Evolutionary conservation across 768 basidiomycete species (phyloP), one percentile per base, ranked within the genome.

Genomic region (Ramaria rubella): DNA sequence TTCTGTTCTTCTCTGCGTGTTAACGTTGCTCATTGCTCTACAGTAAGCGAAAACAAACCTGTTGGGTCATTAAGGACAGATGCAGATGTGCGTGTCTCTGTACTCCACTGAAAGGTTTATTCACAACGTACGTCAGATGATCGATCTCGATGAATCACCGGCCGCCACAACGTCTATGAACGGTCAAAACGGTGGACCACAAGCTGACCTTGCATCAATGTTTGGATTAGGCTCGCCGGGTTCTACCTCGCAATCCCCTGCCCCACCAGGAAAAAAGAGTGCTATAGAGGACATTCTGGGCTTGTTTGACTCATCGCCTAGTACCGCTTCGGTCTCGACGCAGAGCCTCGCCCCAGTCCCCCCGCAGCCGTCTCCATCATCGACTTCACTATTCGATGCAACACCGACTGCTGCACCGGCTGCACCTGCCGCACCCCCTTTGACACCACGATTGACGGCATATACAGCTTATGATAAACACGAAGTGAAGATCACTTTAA

Each of bases 391-490:
- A 17, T 42, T 61, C 24, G 53, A 58, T 6, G 26, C 59, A 6
- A 54, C 69, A 31, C 63, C 75, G 21, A n/a, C n/a, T n/a, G n/a
- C n/a, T n/a, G n/a, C n/a, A n/a, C 64, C 74, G 36, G 59, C 73
- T 23, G 43, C 65, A 4, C 48, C 64, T 11, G 60, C 73, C 1
- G 66, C 73, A 2, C 65, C 72, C 27, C 67, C 70, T 8, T 71
- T 75, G 1, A 67, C 76, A 14, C 76, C 83, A 34, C 80, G 80
- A 55, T 70, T 88, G 42, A 78, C 83, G 15, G 72, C 86, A 0
- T 97, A 94, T 70, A 81, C 83, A 0, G 94, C 90, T 6, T 99
- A 95, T 67, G 92, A 95, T 45, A 90, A 90, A 78, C 88, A 97
- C 62, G 87, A 85, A 15, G 76, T 98, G 29, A 86, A 84, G 69